phyloP scores from a whole-genome alignment of 352 stramenopile species.

The Stramenopiles sp. region DNA sequence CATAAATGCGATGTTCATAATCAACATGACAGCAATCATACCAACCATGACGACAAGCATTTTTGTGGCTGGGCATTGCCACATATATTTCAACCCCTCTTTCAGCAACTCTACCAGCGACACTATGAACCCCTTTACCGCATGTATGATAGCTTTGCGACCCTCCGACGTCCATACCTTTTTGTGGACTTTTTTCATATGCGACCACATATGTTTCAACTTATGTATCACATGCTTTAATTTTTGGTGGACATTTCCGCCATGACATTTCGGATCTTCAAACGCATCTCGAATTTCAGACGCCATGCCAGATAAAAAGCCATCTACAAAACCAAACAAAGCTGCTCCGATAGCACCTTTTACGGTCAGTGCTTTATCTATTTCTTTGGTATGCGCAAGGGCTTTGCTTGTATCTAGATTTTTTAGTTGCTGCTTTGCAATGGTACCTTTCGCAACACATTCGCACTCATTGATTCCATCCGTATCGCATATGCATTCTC shows the following conservation, averaged over 20 bases:
- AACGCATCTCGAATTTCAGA: background rate
- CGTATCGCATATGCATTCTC: background rate
- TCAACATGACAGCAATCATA: background rate
- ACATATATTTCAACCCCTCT: background rate
- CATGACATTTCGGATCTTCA: conserved; percentile 7
- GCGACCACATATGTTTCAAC: background rate
- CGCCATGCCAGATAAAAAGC: background rate
- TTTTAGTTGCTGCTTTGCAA: too few species aligned
- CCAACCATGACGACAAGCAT: background rate
- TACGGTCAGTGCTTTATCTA: background rate
- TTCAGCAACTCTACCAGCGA: background rate
- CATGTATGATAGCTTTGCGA: background rate
- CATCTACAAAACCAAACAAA: conserved; percentile 6
- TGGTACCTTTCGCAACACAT: background rate
- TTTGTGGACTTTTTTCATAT: background rate
- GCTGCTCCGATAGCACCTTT: background rate
- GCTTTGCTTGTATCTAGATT: background rate
- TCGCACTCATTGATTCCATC: background rate
- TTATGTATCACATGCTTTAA: background rate
- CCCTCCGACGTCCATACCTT: background rate
- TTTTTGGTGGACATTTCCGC: background rate
- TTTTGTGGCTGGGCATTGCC: background rate
- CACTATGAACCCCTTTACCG: background rate
- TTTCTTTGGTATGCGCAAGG: background rate
- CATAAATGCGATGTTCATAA: background rate